Base-by-base conservation (phyloP, 2,329 filamentous ascomycete species). In the Chaetothyriales sp. region DNA sequence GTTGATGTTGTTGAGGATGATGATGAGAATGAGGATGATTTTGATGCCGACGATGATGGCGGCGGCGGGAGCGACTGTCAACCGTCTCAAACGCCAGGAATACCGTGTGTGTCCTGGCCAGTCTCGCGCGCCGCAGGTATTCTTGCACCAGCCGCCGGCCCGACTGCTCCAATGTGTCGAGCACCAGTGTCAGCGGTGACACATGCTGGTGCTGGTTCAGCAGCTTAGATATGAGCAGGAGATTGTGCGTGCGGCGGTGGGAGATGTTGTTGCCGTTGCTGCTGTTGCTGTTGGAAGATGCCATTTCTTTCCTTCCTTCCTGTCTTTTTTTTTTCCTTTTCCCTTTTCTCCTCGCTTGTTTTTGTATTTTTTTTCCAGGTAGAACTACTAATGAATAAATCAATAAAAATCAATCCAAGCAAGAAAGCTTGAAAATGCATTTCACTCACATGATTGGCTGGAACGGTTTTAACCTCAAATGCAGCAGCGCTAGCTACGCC, bases 141-240 rank as follows among this genome's bases (percentile, higher is more conserved):
- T 95, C 88, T 18, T 72, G 69, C 1, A 90, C 57, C 3, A 95
- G 68, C 0, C 81, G 81, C 26, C 73, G 74, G 5, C 81, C 85
- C 22, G 81, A 80, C 68, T 95, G 88, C 68, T 94, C 87, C 26
- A 95, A 73, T 32, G 76, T 86, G 66, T 96, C 90, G 51, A 95
- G 73, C 2, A 95, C 68, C 22, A 96, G 72, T 0, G 89, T 95
- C 61, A 96, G 80, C 2, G 90, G 90, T 47, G 87, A 94, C 12
- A 84, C 80, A 51, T 79, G 80, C 65, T 92, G 84, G 55, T 86
- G 78, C 51, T 86, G 72, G 62, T 81, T 86, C 56, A 95, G 73
- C 1, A 95, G 72, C 63, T 87, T 89, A 56, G 88, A 85, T 50
- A 95, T 80, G 2, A 94, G 73, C 2, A 94, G 77, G 19, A 93